Conservation (phyloP, 345 rosid genomes). For the Euphorbia pulcherrima region DNA sequence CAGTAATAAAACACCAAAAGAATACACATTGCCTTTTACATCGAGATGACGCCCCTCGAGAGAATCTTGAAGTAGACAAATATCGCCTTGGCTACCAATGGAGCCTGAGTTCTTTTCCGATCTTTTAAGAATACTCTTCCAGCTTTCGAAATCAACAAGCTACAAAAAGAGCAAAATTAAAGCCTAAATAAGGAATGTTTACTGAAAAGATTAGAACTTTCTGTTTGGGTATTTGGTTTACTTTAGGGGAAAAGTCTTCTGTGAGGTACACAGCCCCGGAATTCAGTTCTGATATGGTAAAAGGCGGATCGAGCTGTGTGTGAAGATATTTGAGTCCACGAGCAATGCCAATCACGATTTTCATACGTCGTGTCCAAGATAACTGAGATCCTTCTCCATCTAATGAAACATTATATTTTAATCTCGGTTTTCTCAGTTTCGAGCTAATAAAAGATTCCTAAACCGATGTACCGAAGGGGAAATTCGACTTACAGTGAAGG, state of each 20-base stretch:
- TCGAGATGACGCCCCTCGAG: conserved; percentile 72
- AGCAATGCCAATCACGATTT: conserved; percentile 73
- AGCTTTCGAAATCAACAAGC: conserved; percentile 95
- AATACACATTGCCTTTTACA: conserved; percentile 75
- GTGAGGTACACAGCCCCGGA: conserved; percentile 90
- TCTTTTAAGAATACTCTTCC: conserved; percentile 89
- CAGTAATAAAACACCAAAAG: conserved; percentile 81
- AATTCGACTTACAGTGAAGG: conserved; percentile 73
- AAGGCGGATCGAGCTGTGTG: conserved; percentile 78
- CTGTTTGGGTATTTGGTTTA: conserved; percentile 16
- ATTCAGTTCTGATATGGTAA: conserved; percentile 84
- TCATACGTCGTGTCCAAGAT: conserved; percentile 92
- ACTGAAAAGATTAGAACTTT: background rate
- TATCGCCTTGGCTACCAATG: conserved; percentile 64
- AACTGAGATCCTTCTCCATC: conserved; percentile 88
- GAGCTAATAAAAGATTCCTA: conserved; percentile 8
- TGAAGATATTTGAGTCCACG: conserved; percentile 90
- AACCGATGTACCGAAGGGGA: conserved; percentile 1
- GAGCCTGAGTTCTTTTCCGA: conserved; percentile 79
- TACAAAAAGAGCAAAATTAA: too few species aligned
- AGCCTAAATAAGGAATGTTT: too few species aligned
- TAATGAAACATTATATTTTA: conserved; percentile 34
- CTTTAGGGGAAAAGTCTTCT: conserved; percentile 96
- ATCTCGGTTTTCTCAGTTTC: conserved; percentile 16
- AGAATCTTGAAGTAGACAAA: conserved; percentile 72